phyloP scores from a whole-genome alignment of 2,329 filamentous ascomycete species.

The Penicillium sp. region DNA sequence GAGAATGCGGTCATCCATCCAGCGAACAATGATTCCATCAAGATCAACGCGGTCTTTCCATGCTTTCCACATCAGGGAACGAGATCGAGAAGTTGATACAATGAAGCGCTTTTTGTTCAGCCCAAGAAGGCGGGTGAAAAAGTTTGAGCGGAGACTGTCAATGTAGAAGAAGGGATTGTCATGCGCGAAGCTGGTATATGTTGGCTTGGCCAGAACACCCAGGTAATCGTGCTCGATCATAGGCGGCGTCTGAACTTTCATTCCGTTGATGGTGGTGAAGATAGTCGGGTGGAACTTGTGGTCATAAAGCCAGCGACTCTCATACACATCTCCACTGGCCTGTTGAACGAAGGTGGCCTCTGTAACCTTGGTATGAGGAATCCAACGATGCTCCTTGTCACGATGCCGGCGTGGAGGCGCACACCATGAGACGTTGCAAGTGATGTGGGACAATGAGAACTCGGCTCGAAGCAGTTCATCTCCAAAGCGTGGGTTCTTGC shows the following conservation, averaged over 20 bases:
- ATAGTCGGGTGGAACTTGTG: conserved; percentile 55
- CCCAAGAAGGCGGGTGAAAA: conserved; percentile 38
- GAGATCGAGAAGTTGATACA: conserved; percentile 53
- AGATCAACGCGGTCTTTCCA: conserved; percentile 54
- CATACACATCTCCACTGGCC: conserved; percentile 53
- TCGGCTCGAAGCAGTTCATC: conserved; percentile 61
- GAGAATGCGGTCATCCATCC: conserved; percentile 56
- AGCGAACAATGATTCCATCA: conserved; percentile 55
- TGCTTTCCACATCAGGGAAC: conserved; percentile 56
- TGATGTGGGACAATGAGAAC: conserved; percentile 58
- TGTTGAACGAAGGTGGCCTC: conserved; percentile 59
- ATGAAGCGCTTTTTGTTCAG: conserved; percentile 42
- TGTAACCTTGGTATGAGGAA: conserved; percentile 58
- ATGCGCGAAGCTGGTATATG: conserved; percentile 48
- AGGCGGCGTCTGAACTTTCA: conserved; percentile 56
- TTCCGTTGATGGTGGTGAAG: conserved; percentile 55
- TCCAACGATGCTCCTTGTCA: conserved; percentile 58
- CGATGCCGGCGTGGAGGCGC: conserved; percentile 55
- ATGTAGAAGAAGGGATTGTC: conserved; percentile 59
- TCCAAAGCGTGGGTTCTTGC: conserved; percentile 57
- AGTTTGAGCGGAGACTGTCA: conserved; percentile 42
- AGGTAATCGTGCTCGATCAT: conserved; percentile 57
- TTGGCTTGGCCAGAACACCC: conserved; percentile 49
- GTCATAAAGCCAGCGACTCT: conserved; percentile 55
- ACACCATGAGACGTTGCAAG: conserved; percentile 59